Conservation (phyloP, 331 rosid genomes). For the Quercus tomentella region DNA sequence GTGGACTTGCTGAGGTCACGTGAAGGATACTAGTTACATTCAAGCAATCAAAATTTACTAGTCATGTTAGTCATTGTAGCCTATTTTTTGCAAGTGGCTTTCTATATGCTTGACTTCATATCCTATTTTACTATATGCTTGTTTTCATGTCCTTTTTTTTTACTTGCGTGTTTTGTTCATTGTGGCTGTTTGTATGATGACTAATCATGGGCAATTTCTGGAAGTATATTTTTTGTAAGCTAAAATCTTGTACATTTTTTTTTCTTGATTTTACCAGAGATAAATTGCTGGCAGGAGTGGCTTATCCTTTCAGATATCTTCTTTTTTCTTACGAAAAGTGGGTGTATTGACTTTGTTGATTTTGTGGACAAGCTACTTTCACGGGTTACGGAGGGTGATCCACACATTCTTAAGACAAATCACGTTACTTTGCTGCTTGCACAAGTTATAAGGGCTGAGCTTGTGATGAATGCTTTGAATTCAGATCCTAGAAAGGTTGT, state of each 20-base stretch:
- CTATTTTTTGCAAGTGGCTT: background rate
- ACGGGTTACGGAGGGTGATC: constrained; percentile 84
- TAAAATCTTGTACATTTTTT: constrained; percentile 18
- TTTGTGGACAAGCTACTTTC: constrained; percentile 93
- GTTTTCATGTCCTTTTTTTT: background rate
- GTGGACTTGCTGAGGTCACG: background rate
- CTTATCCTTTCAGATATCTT: constrained; percentile 91
- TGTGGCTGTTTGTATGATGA: background rate
- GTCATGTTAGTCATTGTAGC: background rate
- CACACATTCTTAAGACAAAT: constrained; percentile 77
- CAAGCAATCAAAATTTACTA: background rate
- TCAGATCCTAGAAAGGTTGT: constrained; percentile 92
- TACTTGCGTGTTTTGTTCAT: background rate
- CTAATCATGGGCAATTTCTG: constrained; percentile 12
- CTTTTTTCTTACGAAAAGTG: constrained; percentile 84
- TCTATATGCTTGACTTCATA: background rate
- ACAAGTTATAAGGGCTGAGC: constrained; percentile 85
- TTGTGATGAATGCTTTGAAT: constrained; percentile 91
- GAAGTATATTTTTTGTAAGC: constrained; percentile 13
- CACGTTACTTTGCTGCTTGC: constrained; percentile 97
- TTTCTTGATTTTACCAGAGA: constrained; percentile 61
- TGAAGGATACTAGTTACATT: background rate
- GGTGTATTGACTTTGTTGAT: constrained; percentile 92
- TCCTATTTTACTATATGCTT: background rate
- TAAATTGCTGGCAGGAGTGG: constrained; percentile 99